These are phyloP conservation scores for Coemansia sp. DNA, from an alignment of 192 early-diverging fungal species.

Conservation along the genomic window DNA sequence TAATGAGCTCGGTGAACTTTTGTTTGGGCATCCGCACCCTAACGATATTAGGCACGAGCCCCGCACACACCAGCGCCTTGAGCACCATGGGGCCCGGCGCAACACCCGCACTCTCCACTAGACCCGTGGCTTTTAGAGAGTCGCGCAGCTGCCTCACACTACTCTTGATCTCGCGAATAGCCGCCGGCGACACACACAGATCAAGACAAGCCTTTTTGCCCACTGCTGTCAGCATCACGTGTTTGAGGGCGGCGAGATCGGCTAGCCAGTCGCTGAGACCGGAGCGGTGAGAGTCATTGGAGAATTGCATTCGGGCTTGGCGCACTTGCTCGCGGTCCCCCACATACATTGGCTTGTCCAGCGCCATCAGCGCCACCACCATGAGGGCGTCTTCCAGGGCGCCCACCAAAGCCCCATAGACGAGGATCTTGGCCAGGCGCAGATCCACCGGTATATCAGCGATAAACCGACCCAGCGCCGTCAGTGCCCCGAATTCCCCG, in stretches of 20 bases:
- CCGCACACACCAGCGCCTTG: conserved; percentile 75
- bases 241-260: conserved; percentile 56
- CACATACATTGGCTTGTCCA: conserved; percentile 21
- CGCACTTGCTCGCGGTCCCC: not conserved
- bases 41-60: conserved; percentile 80
- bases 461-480: conserved; percentile 69
- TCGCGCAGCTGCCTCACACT: conserved; percentile 61
- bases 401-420: conserved; percentile 71
- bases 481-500: conserved; percentile 52
- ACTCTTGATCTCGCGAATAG: conserved; percentile 61
- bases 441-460: conserved; percentile 72
- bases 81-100: conserved; percentile 52
- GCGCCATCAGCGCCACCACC: conserved; percentile 62
- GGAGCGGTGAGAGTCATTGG: conserved; percentile 39
- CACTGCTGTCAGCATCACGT: no score
- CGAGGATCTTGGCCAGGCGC: conserved; percentile 73
- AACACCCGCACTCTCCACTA: not conserved
- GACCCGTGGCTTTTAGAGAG: conserved; percentile 32
- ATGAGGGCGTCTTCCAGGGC: conserved; percentile 71
- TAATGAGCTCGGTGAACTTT: conserved; percentile 70
- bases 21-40: conserved; percentile 67
- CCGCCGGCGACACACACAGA: conserved; percentile 57
- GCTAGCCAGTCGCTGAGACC: conserved; percentile 69
- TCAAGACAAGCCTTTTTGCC: no score
- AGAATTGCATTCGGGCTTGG: not conserved